Percentiles rank a stretch among this genome's conserved stretches.
These are phyloP conservation scores for Xerophyta viscosa DNA, from an alignment of 106 monocot genomes.

Conservation along the genomic window DNA sequence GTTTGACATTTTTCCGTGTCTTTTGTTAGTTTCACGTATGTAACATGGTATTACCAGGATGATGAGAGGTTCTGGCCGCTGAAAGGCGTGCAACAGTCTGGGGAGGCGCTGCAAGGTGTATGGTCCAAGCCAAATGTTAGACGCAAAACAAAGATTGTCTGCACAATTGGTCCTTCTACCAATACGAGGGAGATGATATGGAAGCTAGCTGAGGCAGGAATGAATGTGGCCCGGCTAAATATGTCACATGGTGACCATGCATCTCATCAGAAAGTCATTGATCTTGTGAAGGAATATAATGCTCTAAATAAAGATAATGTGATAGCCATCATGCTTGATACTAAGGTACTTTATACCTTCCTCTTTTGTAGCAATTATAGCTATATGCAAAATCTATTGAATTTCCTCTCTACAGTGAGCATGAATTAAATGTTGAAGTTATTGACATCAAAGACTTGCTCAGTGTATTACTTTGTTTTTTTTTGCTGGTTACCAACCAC, in stretches of 20 bases:
- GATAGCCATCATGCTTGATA: constrained; percentile 97
- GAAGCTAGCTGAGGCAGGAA: constrained; percentile 96
- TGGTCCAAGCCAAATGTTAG: constrained; percentile 74
- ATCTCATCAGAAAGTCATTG: constrained; percentile 97
- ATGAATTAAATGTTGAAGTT: too few species aligned
- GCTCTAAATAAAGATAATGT: constrained; percentile 72
- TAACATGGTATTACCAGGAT: constrained; percentile 50
- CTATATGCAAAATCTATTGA: too few species aligned
- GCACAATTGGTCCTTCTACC: constrained; percentile 95
- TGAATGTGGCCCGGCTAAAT: constrained; percentile 96
- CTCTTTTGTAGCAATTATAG: too few species aligned
- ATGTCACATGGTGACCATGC: constrained; percentile 99
- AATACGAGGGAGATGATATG: constrained; percentile 98
- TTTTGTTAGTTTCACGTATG: too few species aligned
- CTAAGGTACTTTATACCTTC: too few species aligned
- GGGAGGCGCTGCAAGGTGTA: constrained; percentile 57
- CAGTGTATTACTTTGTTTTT: too few species aligned
- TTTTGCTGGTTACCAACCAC: too few species aligned
- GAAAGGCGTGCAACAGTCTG: too few species aligned
- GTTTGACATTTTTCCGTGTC: too few species aligned
- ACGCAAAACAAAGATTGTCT: constrained; percentile 97
- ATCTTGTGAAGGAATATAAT: constrained; percentile 97
- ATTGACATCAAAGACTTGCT: too few species aligned
- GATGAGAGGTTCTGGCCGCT: constrained; percentile 55
- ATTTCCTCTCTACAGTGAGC: too few species aligned